Evolutionary conservation across 768 basidiomycete species (phyloP), one percentile per base, ranked within the genome.

Genomic region (Antrodiella citrinella): DNA sequence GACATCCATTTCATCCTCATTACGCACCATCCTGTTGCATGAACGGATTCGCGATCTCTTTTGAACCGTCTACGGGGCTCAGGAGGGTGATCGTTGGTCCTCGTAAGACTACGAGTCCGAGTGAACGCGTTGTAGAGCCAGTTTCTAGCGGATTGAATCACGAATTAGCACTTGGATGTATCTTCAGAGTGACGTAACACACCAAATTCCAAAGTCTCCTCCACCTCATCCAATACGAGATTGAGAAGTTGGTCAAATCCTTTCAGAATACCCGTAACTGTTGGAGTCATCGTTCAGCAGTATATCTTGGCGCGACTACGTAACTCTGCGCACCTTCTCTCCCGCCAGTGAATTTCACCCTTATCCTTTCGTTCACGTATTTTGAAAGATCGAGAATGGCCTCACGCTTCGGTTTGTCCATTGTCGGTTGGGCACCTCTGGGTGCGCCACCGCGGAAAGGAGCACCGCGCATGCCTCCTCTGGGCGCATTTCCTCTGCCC

Each of bases 281-380:
- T 19, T 7, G 30, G 7, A 35, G n/a, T n/a, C n/a, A n/a, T n/a
- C n/a, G n/a, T n/a, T n/a, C n/a, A n/a, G 47, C 35, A 30, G 12
- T 5, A n/a, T 10, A 40, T 24, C 38, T n/a, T n/a, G 47, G 5
- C 22, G 35, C n/a, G n/a, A n/a, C n/a, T n/a, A n/a, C n/a, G n/a
- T n/a, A n/a, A n/a, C n/a, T n/a, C n/a, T n/a, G 1, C 51, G 46
- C 53, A 90, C 94, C 93, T 79, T 99, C 93, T 38, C 96, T 73
- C 35, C 95, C 95, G 41, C 96, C 96, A n/a, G 91, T 91, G 63
- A 99, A 98, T 68, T 96, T 97, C 62, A 98, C 93, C 50, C 91
- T 72, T 63, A 99, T 90, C 54, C 82, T 78, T 67, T 93, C 84
- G 66, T 95, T 89, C 47, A 87, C 86, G 60, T 96, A 98, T 67